Evolutionary conservation across 192 early-diverging fungal species (phyloP).

Genomic region (Geranomyces michiganensis): DNA sequence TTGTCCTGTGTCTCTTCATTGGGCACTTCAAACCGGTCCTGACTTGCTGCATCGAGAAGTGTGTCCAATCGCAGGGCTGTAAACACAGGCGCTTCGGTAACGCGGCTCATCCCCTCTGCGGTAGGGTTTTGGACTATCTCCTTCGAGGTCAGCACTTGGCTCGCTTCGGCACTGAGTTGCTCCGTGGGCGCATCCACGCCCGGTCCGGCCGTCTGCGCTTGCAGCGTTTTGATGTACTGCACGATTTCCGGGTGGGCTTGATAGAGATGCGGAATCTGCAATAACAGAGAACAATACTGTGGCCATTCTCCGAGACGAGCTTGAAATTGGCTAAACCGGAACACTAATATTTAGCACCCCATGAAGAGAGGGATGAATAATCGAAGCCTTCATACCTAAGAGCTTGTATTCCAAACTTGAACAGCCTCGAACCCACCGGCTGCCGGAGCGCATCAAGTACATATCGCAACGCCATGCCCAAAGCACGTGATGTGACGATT

Average conservation of each 20-base stretch:
- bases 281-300: constrained; percentile 78
- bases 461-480: constrained; percentile 88
- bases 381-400: constrained; percentile 38
- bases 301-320: constrained; percentile 87
- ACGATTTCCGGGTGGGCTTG: constrained; percentile 77
- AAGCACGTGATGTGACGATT: constrained; percentile 73
- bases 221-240: constrained; percentile 60
- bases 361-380: too few relatives aligned
- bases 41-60: constrained; percentile 46
- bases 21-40: constrained; percentile 54
- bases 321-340: constrained; percentile 66
- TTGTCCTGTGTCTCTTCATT: constrained; percentile 78
- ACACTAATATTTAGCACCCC: too few relatives aligned
- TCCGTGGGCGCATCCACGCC: constrained; percentile 9
- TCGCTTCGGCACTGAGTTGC: constrained; percentile 30
- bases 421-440: constrained; percentile 77
- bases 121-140: constrained; percentile 1
- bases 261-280: constrained; percentile 82
- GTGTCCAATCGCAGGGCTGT: constrained; percentile 64
- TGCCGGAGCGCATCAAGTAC: constrained; percentile 85
- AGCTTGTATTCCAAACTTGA: constrained; percentile 87
- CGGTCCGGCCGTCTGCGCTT: constrained; percentile 25
- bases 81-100: constrained; percentile 58
- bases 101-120: constrained; percentile 15
- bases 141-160: constrained; percentile 13